phyloP scores from a whole-genome alignment of 1,139 yeast species.

The Geotrichum fermentans region DNA sequence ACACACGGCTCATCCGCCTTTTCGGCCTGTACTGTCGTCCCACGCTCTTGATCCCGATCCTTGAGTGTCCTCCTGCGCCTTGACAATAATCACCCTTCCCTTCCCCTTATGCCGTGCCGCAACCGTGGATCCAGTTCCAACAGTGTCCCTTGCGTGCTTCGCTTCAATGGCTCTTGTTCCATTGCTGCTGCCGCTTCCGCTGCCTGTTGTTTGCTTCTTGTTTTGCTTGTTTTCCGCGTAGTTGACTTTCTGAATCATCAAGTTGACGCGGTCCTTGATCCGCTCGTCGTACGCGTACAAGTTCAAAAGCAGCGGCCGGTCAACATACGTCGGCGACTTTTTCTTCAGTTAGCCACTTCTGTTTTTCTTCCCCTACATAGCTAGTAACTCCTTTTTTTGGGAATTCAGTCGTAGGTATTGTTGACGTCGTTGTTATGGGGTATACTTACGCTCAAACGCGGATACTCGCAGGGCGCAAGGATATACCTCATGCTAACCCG shows the following conservation, averaged over 20 bases:
- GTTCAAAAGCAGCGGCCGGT: neutral
- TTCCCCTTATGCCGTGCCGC: too few species aligned
- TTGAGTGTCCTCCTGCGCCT: too few species aligned
- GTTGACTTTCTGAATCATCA: neutral
- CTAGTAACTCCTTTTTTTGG: too few species aligned
- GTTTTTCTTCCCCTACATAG: too few species aligned
- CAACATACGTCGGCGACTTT: neutral
- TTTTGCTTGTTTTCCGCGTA: neutral
- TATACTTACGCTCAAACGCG: neutral
- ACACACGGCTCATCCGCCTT: too few species aligned
- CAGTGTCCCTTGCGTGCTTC: too few species aligned
- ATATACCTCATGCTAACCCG: neutral
- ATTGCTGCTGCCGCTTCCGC: too few species aligned
- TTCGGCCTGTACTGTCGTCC: too few species aligned
- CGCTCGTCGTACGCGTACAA: neutral
- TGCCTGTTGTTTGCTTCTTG: neutral
- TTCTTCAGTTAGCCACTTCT: neutral
- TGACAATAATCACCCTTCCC: too few species aligned
- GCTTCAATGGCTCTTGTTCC: too few species aligned
- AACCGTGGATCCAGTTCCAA: too few species aligned
- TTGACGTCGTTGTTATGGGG: neutral
- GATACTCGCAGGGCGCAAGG: neutral
- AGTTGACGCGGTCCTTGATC: neutral
- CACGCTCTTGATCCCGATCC: too few species aligned
- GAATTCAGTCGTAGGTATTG: neutral